These are phyloP conservation scores for Populus pruinosa DNA, from an alignment of 345 rosid genomes.

Conservation along the genomic window DNA sequence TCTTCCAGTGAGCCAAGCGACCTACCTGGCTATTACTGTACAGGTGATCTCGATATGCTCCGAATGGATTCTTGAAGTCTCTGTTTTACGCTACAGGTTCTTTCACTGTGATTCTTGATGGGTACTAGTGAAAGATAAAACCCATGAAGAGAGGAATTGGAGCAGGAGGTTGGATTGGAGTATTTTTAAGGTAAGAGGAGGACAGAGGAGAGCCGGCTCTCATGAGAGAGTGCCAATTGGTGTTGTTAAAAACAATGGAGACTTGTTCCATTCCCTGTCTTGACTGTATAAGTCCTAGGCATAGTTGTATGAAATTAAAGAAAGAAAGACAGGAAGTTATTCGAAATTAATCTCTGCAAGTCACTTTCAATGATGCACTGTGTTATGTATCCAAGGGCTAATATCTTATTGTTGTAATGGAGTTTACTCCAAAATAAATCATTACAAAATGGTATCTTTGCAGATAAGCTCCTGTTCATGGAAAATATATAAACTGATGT, in stretches of 20 bases:
- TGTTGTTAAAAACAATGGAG: constrained; percentile 42
- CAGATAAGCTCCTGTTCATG: neutral
- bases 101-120: neutral
- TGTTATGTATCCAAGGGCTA: neutral
- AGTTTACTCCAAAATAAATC: neutral
- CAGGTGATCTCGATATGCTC: too few relatives aligned
- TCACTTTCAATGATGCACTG: constrained; percentile 17
- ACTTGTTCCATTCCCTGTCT: constrained; percentile 48
- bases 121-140: neutral
- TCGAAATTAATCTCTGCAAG: constrained; percentile 1
- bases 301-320: neutral
- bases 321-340: neutral
- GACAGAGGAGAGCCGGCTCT: constrained; percentile 39
- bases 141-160: neutral
- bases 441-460: neutral
- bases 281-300: neutral
- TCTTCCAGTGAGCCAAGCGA: neutral
- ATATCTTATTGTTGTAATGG: neutral
- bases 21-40: neutral
- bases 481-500: neutral
- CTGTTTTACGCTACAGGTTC: neutral
- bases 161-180: neutral
- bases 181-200: constrained; percentile 10
- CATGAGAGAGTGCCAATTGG: constrained; percentile 37
- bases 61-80: neutral